phyloP scores from a whole-genome alignment of 371 early-diverging fungal genomes.

The Circinella minor region DNA sequence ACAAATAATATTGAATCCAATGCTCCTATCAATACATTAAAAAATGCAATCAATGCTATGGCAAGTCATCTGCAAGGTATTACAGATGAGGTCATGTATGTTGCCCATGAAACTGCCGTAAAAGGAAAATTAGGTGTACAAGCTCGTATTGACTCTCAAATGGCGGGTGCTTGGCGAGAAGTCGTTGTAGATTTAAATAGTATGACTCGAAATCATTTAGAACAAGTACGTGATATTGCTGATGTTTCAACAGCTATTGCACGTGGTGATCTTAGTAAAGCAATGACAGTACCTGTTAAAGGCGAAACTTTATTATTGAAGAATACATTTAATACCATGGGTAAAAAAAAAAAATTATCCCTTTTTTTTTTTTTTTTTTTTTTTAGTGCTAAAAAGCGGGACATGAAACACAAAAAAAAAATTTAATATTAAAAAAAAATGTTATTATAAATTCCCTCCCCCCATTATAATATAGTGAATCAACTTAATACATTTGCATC shows the following conservation, averaged over 20 bases:
- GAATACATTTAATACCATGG: conserved; percentile 78
- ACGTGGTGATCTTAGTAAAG: conserved; percentile 71
- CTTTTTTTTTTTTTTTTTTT: background rate
- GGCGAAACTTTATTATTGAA: conserved; percentile 74
- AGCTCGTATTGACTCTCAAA: conserved; percentile 44
- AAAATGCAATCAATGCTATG: conserved; percentile 70
- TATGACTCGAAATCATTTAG: conserved; percentile 67
- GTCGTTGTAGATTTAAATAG: conserved; percentile 69
- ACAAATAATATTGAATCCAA: conserved; percentile 22
- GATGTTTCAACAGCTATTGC: conserved; percentile 77
- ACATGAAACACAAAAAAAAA: background rate
- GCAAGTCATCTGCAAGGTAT: conserved; percentile 61
- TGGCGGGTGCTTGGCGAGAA: conserved; percentile 74
- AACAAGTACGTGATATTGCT: conserved; percentile 77
- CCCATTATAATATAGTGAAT: conserved; percentile 21
- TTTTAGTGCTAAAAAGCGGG: no score
- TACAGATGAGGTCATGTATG: conserved; percentile 59
- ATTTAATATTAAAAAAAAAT: background rate
- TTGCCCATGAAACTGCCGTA: conserved; percentile 65
- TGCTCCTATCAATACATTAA: conserved; percentile 41
- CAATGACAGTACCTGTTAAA: conserved; percentile 69
- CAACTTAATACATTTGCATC: conserved; percentile 38
- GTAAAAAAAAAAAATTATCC: conserved; percentile 24
- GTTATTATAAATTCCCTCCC: background rate
- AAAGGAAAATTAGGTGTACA: conserved; percentile 71